phyloP scores from a whole-genome alignment of 768 basidiomycete species.

The Russula ochroleuca region DNA sequence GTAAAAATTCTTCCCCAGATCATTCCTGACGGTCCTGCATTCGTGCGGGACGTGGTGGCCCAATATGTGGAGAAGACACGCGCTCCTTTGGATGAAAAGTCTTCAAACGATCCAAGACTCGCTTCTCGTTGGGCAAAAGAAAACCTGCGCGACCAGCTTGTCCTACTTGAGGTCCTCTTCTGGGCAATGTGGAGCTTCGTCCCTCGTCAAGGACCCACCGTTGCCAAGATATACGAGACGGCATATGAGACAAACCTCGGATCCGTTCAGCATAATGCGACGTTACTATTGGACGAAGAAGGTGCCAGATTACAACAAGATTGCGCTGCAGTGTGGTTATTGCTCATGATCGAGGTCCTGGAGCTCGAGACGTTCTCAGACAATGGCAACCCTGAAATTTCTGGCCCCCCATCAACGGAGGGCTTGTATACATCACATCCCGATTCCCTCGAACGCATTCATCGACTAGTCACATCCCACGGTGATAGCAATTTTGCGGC shows the following conservation, averaged over 20 bases:
- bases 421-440: conserved; percentile 60
- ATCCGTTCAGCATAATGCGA: conserved; percentile 54
- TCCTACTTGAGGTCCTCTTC: conserved; percentile 81
- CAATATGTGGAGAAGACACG: conserved; percentile 57
- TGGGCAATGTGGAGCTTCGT: conserved; percentile 81
- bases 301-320: conserved; percentile 62
- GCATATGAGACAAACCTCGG: conserved; percentile 66
- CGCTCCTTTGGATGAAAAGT: conserved; percentile 44
- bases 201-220: conserved; percentile 58
- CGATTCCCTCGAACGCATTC: conserved; percentile 57
- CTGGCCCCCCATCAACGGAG: conserved; percentile 45
- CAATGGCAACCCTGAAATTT: conserved; percentile 47
- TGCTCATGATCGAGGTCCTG: conserved; percentile 72
- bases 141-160: conserved; percentile 70
- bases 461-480: conserved; percentile 59
- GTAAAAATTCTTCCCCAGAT: conserved; percentile 52
- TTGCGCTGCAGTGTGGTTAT: conserved; percentile 68
- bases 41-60: conserved; percentile 54
- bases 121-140: conserved; percentile 72
- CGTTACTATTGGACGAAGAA: conserved; percentile 70
- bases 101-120: conserved; percentile 49
- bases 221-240: conserved; percentile 58
- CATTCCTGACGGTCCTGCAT: conserved; percentile 60
- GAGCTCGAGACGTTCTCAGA: conserved; percentile 71
- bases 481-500: conserved; percentile 61